Evolutionary conservation across 2,329 filamentous ascomycete species (phyloP).

Genomic region (Verticillium nubilum): DNA sequence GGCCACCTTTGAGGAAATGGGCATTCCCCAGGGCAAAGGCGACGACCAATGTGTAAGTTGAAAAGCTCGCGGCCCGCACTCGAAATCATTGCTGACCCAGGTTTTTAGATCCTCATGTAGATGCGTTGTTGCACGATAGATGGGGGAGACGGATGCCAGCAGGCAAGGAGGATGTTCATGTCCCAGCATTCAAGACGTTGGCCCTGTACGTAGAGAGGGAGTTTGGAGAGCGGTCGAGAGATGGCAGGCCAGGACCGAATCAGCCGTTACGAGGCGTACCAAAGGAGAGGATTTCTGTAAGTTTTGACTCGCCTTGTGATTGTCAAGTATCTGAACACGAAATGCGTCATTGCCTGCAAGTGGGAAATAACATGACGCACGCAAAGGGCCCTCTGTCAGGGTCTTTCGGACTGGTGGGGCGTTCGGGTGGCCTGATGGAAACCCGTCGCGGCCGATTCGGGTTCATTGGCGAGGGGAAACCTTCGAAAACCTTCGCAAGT

Average conservation of each 20-base stretch:
- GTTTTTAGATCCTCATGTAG: neutral
- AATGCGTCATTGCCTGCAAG: too few species aligned
- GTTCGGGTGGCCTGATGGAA: too few species aligned
- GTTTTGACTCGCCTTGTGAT: neutral
- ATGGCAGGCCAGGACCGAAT: neutral
- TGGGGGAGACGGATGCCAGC: neutral
- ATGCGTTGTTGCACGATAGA: neutral
- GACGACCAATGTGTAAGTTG: constrained; percentile 84
- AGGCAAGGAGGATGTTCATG: neutral
- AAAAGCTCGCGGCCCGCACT: neutral
- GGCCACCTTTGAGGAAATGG: constrained; percentile 98
- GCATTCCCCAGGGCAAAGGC: constrained; percentile 75
- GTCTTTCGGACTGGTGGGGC: too few species aligned
- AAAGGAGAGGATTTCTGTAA: neutral
- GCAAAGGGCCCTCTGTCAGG: too few species aligned
- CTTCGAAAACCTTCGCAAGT: neutral
- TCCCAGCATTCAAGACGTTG: neutral
- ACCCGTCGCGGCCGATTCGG: too few species aligned
- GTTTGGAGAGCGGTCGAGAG: neutral
- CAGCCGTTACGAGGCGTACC: neutral
- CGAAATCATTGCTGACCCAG: neutral
- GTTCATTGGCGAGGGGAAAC: neutral
- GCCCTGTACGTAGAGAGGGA: neutral
- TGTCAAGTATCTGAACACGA: too few species aligned
- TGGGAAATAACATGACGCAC: too few species aligned